Percentiles rank a stretch among this genome's conserved stretches.
Evolutionary conservation across 306 rosid genomes (phyloP).

Genomic region (Lathyrus oleraceus): DNA sequence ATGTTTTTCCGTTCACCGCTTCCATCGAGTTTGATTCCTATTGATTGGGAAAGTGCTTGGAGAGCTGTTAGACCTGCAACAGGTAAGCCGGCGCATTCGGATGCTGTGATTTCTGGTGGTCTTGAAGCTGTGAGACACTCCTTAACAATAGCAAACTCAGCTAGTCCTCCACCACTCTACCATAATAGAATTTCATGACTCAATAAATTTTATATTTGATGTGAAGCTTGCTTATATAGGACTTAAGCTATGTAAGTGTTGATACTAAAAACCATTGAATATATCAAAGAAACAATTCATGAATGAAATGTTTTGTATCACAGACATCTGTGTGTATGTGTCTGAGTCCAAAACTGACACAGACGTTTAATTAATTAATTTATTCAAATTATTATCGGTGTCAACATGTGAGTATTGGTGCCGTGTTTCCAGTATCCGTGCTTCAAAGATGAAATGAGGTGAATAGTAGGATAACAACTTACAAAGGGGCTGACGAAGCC

Average conservation of each 20-base stretch:
- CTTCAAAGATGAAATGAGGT: too few species aligned
- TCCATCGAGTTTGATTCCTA: constrained; percentile 58
- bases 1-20: constrained; percentile 50
- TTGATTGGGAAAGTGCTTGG: constrained; percentile 56
- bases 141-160: constrained; percentile 56
- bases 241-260: too few species aligned
- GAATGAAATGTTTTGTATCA: background rate
- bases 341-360: too few species aligned
- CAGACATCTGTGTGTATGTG: too few species aligned
- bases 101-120: constrained; percentile 57
- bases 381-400: too few species aligned
- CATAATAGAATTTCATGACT: constrained; percentile 11
- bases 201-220: background rate
- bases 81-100: constrained; percentile 60
- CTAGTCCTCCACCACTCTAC: constrained; percentile 79
- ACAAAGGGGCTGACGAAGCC: constrained; percentile 41
- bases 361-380: too few species aligned
- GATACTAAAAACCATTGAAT: too few species aligned
- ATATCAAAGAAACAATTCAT: background rate
- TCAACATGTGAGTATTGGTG: too few species aligned
- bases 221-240: too few species aligned
- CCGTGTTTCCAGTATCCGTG: too few species aligned
- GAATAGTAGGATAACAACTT: constrained; percentile 25
- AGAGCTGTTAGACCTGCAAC: constrained; percentile 73
- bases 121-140: constrained; percentile 52